Evolutionary conservation across 805 yeast species (phyloP).

Genomic region (Saccharomycopsis sp.): DNA sequence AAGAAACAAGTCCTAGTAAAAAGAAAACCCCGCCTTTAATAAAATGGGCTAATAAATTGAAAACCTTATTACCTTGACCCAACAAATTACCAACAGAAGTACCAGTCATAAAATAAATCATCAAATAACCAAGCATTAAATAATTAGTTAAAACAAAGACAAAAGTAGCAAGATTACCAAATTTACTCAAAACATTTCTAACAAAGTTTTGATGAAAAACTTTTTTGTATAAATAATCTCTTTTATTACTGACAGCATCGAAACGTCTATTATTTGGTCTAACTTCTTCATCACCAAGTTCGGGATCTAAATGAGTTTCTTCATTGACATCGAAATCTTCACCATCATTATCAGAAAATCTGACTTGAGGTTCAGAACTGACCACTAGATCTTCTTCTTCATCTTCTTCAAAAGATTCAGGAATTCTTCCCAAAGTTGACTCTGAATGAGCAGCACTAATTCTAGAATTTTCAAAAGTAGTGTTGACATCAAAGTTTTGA

Average conservation of each 20-base stretch:
- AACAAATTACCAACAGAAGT: conserved; percentile 57
- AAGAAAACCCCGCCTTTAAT: conserved; percentile 92
- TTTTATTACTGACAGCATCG: conserved; percentile 18
- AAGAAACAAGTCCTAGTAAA: conserved; percentile 61
- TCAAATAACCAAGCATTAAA: conserved; percentile 51
- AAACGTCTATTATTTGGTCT: conserved; percentile 1
- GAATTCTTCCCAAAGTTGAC: conserved; percentile 8
- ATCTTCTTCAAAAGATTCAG: neutral
- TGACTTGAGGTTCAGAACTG: too few species aligned
- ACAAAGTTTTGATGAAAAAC: conserved; percentile 26
- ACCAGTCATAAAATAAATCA: conserved; percentile 44
- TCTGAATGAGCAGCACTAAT: conserved; percentile 14
- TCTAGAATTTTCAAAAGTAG: neutral
- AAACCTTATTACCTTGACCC: conserved; percentile 59
- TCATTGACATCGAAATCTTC: conserved; percentile 18
- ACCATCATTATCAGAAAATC: conserved; percentile 15
- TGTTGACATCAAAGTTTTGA: neutral
- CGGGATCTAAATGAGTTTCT: conserved; percentile 1
- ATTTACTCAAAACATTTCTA: conserved; percentile 17
- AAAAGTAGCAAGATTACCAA: conserved; percentile 23
- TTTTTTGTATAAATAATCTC: conserved; percentile 27
- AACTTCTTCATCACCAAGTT: neutral
- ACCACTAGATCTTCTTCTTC: too few species aligned
- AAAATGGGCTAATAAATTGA: conserved; percentile 85
- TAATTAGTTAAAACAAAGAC: conserved; percentile 47